Conservation (phyloP, 1,284 basidiomycete genomes). For the Sporisorium sorghi region DNA sequence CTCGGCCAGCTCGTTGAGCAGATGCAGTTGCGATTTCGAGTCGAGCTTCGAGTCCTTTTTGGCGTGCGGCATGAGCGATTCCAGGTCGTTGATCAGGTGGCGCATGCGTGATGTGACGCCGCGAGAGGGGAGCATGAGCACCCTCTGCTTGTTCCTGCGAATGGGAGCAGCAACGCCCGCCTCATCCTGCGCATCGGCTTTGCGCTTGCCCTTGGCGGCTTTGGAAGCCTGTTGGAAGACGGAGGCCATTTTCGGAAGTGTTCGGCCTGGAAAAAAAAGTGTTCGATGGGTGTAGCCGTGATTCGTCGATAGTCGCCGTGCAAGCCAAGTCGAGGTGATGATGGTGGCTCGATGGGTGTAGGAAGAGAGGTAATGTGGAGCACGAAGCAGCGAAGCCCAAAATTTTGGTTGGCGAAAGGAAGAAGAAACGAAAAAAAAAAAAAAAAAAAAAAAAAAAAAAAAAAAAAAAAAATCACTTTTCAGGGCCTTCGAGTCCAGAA, state of each 20-base stretch:
- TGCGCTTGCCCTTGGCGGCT: conserved; percentile 55
- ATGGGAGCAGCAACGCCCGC: conserved; percentile 23
- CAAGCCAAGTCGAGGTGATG: background rate
- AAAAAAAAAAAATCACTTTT: background rate
- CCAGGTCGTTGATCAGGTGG: conserved; percentile 95
- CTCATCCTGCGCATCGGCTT: conserved; percentile 40
- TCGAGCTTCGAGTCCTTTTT: conserved; percentile 86
- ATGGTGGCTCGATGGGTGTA: background rate
- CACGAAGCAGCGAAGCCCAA: background rate
- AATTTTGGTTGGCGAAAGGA: background rate
- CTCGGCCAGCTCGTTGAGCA: conserved; percentile 96
- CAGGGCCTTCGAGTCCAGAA: background rate
- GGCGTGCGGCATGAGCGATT: conserved; percentile 88
- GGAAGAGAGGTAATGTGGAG: background rate
- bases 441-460: too few relatives aligned
- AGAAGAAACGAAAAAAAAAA: too few relatives aligned
- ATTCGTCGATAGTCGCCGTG: background rate
- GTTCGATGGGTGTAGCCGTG: too few relatives aligned
- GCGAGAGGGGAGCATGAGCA: conserved; percentile 89
- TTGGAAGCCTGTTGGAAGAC: conserved; percentile 53
- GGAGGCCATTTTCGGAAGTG: too few relatives aligned
- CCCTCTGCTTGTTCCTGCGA: conserved; percentile 74
- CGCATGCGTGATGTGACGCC: conserved; percentile 97
- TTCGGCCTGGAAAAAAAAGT: too few relatives aligned
- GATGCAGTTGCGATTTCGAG: conserved; percentile 92